phyloP scores from a whole-genome alignment of 129 eudicot genomes.

The Pulicaria dysenterica region DNA sequence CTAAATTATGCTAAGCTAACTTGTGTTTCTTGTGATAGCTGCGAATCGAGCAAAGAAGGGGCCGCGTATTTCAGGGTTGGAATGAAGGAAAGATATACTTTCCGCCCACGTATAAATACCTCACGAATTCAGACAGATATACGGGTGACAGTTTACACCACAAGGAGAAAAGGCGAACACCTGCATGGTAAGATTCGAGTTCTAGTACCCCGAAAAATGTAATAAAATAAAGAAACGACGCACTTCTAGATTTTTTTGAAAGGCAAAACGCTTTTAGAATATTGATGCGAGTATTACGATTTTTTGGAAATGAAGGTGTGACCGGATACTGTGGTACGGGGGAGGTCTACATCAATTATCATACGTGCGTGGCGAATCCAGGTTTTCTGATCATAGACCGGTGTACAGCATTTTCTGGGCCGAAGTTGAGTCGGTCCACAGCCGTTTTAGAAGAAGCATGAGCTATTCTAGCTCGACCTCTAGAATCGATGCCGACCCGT shows the following conservation, averaged over 20 bases:
- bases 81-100: conserved; percentile 90
- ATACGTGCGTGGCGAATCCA: conserved; percentile 88
- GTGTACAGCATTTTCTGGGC: conserved; percentile 93
- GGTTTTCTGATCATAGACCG: conserved; percentile 88
- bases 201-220: not conserved
- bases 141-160: conserved; percentile 88
- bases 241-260: not conserved
- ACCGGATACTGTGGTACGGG: conserved; percentile 87
- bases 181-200: conserved; percentile 69
- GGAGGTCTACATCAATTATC: conserved; percentile 87
- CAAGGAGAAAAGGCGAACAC: conserved; percentile 84
- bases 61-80: conserved; percentile 90
- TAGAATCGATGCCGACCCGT: conserved; percentile 61
- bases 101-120: conserved; percentile 93
- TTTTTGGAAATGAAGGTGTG: conserved; percentile 60
- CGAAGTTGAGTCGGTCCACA: conserved; percentile 79
- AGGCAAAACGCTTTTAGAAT: not conserved
- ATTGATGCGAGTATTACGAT: not conserved
- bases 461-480: conserved; percentile 64
- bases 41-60: conserved; percentile 81
- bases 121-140: conserved; percentile 85
- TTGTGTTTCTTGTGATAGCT: conserved; percentile 50
- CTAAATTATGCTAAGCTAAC: not conserved
- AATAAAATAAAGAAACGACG: not conserved
- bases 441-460: conserved; percentile 70